These are phyloP conservation scores for Microglena sp. DNA, from an alignment of 139 green algal genomes.

Conservation along the genomic window DNA sequence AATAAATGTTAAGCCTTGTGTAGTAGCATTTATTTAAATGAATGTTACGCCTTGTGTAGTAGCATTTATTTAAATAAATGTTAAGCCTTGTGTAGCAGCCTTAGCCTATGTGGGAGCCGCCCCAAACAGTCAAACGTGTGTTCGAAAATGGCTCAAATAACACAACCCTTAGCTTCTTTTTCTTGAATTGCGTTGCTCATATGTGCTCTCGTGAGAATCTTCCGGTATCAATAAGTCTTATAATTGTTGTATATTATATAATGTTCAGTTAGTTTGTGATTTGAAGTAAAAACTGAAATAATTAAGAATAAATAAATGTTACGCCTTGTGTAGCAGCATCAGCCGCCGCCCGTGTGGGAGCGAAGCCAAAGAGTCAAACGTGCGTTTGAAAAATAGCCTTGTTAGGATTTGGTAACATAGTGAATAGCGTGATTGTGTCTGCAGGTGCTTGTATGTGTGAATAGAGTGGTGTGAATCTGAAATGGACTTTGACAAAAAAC, in stretches of 20 bases:
- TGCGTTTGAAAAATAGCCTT: not conserved
- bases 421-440: not conserved
- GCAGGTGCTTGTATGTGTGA: not conserved
- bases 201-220: not conserved
- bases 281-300: not conserved
- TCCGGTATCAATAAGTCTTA: not conserved
- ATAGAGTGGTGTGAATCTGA: not conserved
- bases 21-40: too few relatives aligned
- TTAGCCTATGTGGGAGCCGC: too few relatives aligned
- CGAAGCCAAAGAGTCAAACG: not conserved
- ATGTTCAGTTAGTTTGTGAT: not conserved
- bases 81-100: too few relatives aligned
- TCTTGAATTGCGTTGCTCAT: too few relatives aligned
- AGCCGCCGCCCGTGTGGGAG: not conserved
- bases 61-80: too few relatives aligned
- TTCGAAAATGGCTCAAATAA: too few relatives aligned
- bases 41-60: too few relatives aligned
- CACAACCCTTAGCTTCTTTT: too few relatives aligned
- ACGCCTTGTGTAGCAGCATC: too few relatives aligned
- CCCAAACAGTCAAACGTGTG: too few relatives aligned
- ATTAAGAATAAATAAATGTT: not conserved
- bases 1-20: too few relatives aligned
- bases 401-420: not conserved
- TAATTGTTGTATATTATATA: not conserved
- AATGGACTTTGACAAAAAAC: too few relatives aligned